phyloP scores from a whole-genome alignment of 768 basidiomycete species.

The Auriscalpium orientale region DNA sequence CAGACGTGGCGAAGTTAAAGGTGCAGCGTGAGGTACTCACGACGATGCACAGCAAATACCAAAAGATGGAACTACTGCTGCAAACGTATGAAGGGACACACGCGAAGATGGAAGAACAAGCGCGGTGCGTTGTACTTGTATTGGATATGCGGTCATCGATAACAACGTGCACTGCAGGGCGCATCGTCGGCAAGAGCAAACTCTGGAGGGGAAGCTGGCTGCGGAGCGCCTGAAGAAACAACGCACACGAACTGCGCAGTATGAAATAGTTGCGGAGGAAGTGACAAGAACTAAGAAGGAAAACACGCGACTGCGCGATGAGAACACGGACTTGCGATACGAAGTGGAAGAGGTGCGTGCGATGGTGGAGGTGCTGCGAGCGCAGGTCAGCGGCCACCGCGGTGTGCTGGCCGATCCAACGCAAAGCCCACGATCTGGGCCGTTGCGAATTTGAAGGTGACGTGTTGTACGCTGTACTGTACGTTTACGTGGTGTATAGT shows the following conservation, averaged over 20 bases:
- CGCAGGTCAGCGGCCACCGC: slow-evolving; percentile 41
- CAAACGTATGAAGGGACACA: slow-evolving; percentile 51
- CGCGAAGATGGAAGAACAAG: slow-evolving; percentile 45
- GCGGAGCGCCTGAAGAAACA: slow-evolving; percentile 33
- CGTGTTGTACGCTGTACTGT: neutral
- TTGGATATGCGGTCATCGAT: neutral
- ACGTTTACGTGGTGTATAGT: neutral
- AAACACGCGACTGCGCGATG: slow-evolving; percentile 48
- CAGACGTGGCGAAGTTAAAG: slow-evolving; percentile 65
- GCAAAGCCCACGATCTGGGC: slow-evolving; percentile 27
- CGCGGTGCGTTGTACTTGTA: slow-evolving; percentile 39
- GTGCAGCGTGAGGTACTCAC: slow-evolving; percentile 53
- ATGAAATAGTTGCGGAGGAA: slow-evolving; percentile 20
- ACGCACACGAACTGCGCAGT: slow-evolving; percentile 9
- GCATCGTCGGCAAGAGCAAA: slow-evolving; percentile 53
- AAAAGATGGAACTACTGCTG: slow-evolving; percentile 59
- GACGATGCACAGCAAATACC: slow-evolving; percentile 46
- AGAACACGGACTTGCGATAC: slow-evolving; percentile 48
- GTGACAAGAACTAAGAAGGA: slow-evolving; percentile 37
- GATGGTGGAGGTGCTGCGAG: slow-evolving; percentile 62
- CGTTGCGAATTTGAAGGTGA: slow-evolving; percentile 3
- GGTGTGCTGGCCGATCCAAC: slow-evolving; percentile 41
- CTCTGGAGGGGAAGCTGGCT: slow-evolving; percentile 49
- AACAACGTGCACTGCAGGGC: slow-evolving; percentile 26
- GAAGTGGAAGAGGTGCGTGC: slow-evolving; percentile 61